Conservation (phyloP, 2,329 filamentous ascomycete species). For the Septoria linicola region DNA sequence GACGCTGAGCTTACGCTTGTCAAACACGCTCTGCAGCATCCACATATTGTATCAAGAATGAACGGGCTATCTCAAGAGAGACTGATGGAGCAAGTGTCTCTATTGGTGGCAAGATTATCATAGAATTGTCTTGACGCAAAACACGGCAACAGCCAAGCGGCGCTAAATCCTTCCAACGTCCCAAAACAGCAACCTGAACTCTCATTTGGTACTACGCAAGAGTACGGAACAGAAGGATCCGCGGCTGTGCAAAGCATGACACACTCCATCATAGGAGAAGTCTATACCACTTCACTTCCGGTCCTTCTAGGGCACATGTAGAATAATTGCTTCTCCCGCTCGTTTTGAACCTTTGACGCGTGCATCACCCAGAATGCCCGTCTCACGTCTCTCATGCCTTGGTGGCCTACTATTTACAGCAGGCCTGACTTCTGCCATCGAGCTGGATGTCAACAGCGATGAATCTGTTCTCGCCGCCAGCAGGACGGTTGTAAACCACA, state of each 20-base stretch:
- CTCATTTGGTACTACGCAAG: background rate
- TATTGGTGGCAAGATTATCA: background rate
- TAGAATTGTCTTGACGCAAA: background rate
- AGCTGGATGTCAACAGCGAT: conserved; percentile 17
- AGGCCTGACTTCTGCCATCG: conserved; percentile 15
- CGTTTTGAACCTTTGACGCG: background rate
- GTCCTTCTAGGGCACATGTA: too few species aligned
- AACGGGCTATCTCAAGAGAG: too few species aligned
- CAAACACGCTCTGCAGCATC: too few species aligned
- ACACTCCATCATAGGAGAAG: background rate
- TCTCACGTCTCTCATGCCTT: conserved; percentile 2
- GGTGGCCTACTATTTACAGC: conserved; percentile 15
- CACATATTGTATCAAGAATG: too few species aligned
- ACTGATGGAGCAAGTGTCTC: too few species aligned
- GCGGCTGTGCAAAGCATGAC: background rate
- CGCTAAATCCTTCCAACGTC: conserved; percentile 11
- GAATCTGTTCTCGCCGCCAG: conserved; percentile 19
- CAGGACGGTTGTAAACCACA: conserved; percentile 18
- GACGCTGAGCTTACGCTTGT: too few species aligned
- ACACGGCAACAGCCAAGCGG: conserved; percentile 1
- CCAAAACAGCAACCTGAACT: background rate
- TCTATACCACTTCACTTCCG: background rate
- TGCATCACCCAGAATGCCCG: conserved; percentile 13
- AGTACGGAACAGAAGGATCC: background rate
- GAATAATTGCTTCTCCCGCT: too few species aligned